Evolutionary conservation across 345 rosid species (phyloP).

Genomic region (Pugionium cornutum): DNA sequence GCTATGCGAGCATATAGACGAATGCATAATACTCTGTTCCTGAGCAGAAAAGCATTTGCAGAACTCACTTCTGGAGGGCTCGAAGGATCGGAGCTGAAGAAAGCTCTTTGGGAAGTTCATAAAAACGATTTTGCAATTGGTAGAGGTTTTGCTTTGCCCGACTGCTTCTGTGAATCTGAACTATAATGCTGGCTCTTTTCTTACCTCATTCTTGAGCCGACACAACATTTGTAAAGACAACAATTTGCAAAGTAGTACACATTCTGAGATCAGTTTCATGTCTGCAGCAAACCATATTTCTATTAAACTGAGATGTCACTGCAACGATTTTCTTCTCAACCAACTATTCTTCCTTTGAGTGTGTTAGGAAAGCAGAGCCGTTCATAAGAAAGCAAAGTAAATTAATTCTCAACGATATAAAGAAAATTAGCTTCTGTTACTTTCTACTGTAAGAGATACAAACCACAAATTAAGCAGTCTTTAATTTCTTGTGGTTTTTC

Average conservation of each 20-base stretch:
- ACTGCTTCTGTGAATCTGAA: constrained; percentile 39
- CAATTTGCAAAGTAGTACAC: not conserved
- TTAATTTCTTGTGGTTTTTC: not conserved
- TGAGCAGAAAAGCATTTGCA: constrained; percentile 49
- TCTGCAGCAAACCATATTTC: constrained; percentile 13
- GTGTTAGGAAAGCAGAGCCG: too few relatives aligned
- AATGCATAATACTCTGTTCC: constrained; percentile 70
- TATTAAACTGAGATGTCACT: constrained; percentile 41
- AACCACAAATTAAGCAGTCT: constrained; percentile 35
- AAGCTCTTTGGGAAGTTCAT: constrained; percentile 67
- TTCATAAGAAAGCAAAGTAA: too few relatives aligned
- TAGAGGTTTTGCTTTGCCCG: constrained; percentile 81
- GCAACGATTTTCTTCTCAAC: constrained; percentile 37
- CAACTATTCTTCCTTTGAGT: too few relatives aligned
- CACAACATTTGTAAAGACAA: constrained; percentile 26
- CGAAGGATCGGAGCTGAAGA: constrained; percentile 18
- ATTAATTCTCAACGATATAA: not conserved
- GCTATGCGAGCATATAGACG: constrained; percentile 52
- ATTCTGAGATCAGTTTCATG: constrained; percentile 38
- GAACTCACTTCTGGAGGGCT: constrained; percentile 39
- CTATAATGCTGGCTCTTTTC: constrained; percentile 28
- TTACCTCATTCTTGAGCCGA: constrained; percentile 17
- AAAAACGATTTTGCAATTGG: constrained; percentile 64
- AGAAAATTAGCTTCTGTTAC: constrained; percentile 31
- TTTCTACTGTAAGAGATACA: constrained; percentile 25